Base-by-base conservation (phyloP, 331 rosid species). In the Pyracantha coccinea region DNA sequence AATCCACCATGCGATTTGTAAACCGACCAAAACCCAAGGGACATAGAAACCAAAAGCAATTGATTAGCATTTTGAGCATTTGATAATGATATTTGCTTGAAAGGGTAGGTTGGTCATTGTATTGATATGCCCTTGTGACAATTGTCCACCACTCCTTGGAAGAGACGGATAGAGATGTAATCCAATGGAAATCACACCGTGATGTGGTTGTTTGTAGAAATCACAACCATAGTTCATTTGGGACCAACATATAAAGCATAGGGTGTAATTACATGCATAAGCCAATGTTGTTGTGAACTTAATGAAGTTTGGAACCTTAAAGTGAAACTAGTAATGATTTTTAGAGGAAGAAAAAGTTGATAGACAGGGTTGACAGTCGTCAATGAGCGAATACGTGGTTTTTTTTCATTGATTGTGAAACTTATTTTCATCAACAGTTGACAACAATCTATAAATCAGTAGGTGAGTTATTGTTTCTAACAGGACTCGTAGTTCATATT, bases 1-100 rank as follows among this genome's bases (percentile, higher is more conserved):
- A 57, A 72, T 72, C 32, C 65, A 73, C 74, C 85, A 62, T 66
- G 87, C 75, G 87, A 87, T 68, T 24, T 77, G 65, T 57, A 79
- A 71, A 53, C 68, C 58, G 69, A 59, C 75, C 79, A 32, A 57
- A 59, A 33, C 55, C 62, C 41, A 8, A 15, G 66, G 17, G 38
- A 27, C 41, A 35, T 57, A n/a, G 28, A 9, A 72, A 63, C 67
- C 38, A 72, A 72, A 33, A 35, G 27, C 67, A 58, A 23, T 8
- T 12, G 23, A 17, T 28, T 27, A 55, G 68, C 68, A 19, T 2
- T 73, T 60, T 59, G 59, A 60, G 59, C 41, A 59, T 17, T 12
- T 41, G 60, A 73, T 61, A 73, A 59, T 44, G 69, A 73, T 27
- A 23, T 60, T 33, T 19, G 47, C 45, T 61, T 31, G 27, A 25